phyloP scores from a whole-genome alignment of 2,329 filamentous ascomycete species.

The Canariomyces notabilis region DNA sequence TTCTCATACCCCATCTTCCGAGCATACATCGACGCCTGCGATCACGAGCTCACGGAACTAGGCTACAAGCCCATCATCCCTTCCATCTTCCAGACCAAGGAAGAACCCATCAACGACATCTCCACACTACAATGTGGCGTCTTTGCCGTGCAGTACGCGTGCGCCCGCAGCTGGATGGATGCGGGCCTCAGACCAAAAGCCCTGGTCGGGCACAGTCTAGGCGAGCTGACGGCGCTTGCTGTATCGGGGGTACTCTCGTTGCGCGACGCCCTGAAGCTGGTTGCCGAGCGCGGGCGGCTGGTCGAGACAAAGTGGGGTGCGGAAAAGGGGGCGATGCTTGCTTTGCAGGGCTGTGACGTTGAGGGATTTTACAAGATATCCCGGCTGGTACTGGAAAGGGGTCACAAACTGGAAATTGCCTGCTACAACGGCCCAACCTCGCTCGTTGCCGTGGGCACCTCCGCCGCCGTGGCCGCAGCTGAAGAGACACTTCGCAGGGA shows the following conservation, averaged over 20 bases:
- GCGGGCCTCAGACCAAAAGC: constrained; percentile 28
- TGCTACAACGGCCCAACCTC: neutral
- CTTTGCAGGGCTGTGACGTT: constrained; percentile 22
- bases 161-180: constrained; percentile 34
- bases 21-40: constrained; percentile 23
- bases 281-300: constrained; percentile 28
- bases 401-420: neutral
- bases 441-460: neutral
- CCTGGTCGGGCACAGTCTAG: constrained; percentile 39
- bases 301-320: constrained; percentile 32
- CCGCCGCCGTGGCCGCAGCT: neutral
- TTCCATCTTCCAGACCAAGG: constrained; percentile 29
- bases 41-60: constrained; percentile 9
- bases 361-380: neutral
- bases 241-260: constrained; percentile 31
- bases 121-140: constrained; percentile 35
- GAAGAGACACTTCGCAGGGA: neutral
- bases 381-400: neutral
- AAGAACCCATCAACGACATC: constrained; percentile 22
- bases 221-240: constrained; percentile 37
- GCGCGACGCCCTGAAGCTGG: constrained; percentile 29
- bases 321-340: constrained; percentile 37
- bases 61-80: constrained; percentile 30
- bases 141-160: constrained; percentile 38
- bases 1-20: constrained; percentile 24